Base-by-base conservation (phyloP, 768 basidiomycete species). In the Asterophora lycoperdoides region DNA sequence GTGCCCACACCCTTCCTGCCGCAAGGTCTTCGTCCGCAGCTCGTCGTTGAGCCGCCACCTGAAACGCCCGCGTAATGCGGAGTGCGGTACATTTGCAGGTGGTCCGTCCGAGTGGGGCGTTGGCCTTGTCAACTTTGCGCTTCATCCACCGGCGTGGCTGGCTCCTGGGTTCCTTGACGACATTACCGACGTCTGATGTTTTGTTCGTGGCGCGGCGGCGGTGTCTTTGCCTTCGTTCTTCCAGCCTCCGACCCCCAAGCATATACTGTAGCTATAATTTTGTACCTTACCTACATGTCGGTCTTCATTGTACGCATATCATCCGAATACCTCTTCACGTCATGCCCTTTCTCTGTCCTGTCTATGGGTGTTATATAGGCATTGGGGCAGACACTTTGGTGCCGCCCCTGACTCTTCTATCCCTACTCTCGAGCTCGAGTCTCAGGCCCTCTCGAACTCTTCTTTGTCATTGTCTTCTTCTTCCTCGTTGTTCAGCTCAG, bases 31-130 rank as follows among this genome's bases (percentile, higher is more conserved):
- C 33, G 53, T 54, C 10, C 57, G 59, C 18, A 58, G 55, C 28
- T 60, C 59, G 23, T 60, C 59, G 6, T 44, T 60, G 20, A 45
- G 46, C 35, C 55, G 59, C 19, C 59, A 60, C 44, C 34, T 60
- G 1, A 58, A 58, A 41, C 52, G 56, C 23, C 47, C 54, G 32
- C 47, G 46, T 11, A 52, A 51, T 23, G 45, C 34, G 2, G 37
- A 38, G 8, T 60, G 59, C 34, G 46, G 39, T 1, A 23, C 49
- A 8, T 52, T 35, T 15, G 54, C 58, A 5, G 59, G 59, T 15
- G 14, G 39, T 19, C 49, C 51, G 30, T 18, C 34, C n/a, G 26
- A 46, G 5, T 58, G 56, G 56, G 59, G 59, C 18, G 41, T 46
- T 8, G 54, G 56, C 11, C 45, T 58, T 7, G 23, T 46, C 13